Conservation (phyloP, 805 yeast species). For the Candida quercuum region DNA sequence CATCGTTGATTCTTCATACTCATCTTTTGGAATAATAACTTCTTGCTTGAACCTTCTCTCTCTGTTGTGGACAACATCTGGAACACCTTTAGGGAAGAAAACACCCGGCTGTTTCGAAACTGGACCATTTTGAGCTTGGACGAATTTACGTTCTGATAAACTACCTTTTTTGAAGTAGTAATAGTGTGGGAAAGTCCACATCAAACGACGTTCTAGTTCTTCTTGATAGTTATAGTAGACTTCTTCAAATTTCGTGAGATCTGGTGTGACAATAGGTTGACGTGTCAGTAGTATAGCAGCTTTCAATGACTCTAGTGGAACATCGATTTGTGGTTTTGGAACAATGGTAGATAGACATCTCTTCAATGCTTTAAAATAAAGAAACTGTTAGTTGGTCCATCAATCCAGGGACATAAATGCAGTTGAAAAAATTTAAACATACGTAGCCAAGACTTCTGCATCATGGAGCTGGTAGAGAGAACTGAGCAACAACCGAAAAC, state of each 20-base stretch:
- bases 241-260: constrained; percentile 62
- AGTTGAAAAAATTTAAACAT: not conserved
- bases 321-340: constrained; percentile 12
- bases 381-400: not conserved
- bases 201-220: constrained; percentile 80
- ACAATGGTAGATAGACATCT: constrained; percentile 19
- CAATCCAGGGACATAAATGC: not conserved
- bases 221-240: constrained; percentile 79
- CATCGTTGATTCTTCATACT: constrained; percentile 32
- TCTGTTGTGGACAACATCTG: constrained; percentile 83
- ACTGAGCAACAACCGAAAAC: not conserved
- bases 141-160: constrained; percentile 74
- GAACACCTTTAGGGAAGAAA: constrained; percentile 77
- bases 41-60: constrained; percentile 82
- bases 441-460: not conserved
- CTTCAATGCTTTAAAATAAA: constrained; percentile 15
- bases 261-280: constrained; percentile 79
- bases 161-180: constrained; percentile 89
- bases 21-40: constrained; percentile 60
- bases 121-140: constrained; percentile 72
- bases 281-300: constrained; percentile 70
- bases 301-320: constrained; percentile 17
- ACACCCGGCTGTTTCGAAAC: constrained; percentile 67
- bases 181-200: constrained; percentile 97
- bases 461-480: not conserved